Percentiles rank a stretch among this genome's conserved stretches.
These are phyloP conservation scores for Leccinum proximum DNA, from an alignment of 1,284 basidiomycete genomes.

Conservation along the genomic window DNA sequence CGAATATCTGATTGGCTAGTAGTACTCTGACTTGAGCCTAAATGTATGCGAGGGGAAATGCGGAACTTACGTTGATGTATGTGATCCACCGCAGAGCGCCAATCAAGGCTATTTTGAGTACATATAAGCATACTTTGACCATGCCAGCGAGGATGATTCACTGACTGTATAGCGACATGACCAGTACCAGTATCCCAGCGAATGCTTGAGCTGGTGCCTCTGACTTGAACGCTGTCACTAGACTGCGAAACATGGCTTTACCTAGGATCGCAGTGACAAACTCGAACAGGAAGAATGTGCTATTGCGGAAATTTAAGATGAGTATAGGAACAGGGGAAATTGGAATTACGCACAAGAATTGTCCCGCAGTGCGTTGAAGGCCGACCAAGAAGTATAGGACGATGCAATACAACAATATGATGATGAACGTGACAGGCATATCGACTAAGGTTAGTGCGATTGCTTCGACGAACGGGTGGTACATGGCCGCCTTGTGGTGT, in stretches of 20 bases:
- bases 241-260: constrained; percentile 57
- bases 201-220: constrained; percentile 58
- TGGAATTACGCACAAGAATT: constrained; percentile 42
- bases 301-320: constrained; percentile 20
- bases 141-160: background rate
- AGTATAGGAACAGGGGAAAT: constrained; percentile 4
- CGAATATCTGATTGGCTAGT: constrained; percentile 45
- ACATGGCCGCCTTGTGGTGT: constrained; percentile 50
- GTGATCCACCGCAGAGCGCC: constrained; percentile 64
- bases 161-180: constrained; percentile 45
- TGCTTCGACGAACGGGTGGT: constrained; percentile 52
- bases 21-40: constrained; percentile 2
- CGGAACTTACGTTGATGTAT: constrained; percentile 51
- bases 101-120: constrained; percentile 39
- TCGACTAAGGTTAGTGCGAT: constrained; percentile 62
- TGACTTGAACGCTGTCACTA: constrained; percentile 52
- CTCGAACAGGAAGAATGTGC: constrained; percentile 52
- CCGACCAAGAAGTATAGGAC: constrained; percentile 57
- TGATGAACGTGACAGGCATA: constrained; percentile 49
- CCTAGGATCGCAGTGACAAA: constrained; percentile 52
- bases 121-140: constrained; percentile 3
- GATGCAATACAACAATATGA: constrained; percentile 41
- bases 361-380: constrained; percentile 39
- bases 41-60: background rate
- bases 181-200: constrained; percentile 51